Base-by-base conservation (phyloP, 148 eudicot genomes). In the Pharnaceum exiguum region DNA sequence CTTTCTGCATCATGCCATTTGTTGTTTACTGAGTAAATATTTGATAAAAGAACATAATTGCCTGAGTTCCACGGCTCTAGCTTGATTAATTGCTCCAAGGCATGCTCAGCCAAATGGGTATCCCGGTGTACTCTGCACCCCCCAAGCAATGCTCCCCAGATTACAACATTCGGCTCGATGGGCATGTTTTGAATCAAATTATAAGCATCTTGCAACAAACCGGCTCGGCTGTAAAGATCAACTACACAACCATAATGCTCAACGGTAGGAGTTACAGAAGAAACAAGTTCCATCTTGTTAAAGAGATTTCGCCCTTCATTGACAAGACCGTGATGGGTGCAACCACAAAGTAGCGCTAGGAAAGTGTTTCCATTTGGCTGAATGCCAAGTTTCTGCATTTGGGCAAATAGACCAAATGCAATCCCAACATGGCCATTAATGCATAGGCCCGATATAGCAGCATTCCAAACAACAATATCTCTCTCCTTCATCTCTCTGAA, bases 181-280 rank as follows among this genome's bases (percentile, higher is more conserved):
- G 84, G 82, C 79, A 76, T 76, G 48, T 19, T 59, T 21, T 46
- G 39, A 19, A 85, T 75, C 63, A 79, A 45, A 15, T 57, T 27
- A 60, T 53, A 69, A 39, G 86, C 86, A 62, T 80, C 81, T 2
- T 73, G 49, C 47, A 84, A 59, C 28, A 60, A 69, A 24, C 90
- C 82, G 27, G 76, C 79, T 21, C 82, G 76, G n/a, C 87, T 79
- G 37, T 81, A 78, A 62, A 79, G 82, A 70, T 84, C 84, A 17
- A 84, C 80, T 74, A 84, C 78, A 69, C 81, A 75, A 10, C 81
- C 89, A 66, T 80, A 78, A 51, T 83, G 89, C 45, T 83, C 85
- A 33, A 77, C 44, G 5, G 68, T 31, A 9, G 81, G 85, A 57
- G 66, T 45, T 25, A 83, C 3, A 23, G 66, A 46, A 51, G 26